A percentile compares a stretch with the other conserved stretches of the same genome.
Evolutionary conservation across 768 basidiomycete species (phyloP).

Genomic region (Lactarius hatsudake): DNA sequence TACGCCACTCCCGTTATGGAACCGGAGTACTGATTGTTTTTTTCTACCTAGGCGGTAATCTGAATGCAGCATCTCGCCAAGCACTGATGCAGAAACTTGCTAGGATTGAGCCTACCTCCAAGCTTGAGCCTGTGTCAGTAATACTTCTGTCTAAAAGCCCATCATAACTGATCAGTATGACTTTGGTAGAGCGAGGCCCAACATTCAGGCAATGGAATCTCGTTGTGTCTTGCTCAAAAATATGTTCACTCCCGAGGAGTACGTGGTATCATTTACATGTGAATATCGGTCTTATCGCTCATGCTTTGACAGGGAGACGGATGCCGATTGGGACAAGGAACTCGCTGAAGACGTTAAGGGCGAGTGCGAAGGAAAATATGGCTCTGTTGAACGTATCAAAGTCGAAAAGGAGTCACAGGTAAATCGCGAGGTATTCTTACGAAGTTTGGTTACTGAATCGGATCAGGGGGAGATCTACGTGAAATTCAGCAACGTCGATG

Average conservation of each 20-base stretch:
- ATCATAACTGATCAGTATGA: conserved; percentile 21
- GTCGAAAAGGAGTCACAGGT: conserved; percentile 94
- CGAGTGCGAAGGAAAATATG: conserved; percentile 92
- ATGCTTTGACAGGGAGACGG: conserved; percentile 70
- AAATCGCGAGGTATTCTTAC: conserved; percentile 29
- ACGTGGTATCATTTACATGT: conserved; percentile 32
- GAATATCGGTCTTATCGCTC: background rate
- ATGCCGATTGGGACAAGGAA: conserved; percentile 94
- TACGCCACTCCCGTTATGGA: background rate
- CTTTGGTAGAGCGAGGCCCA: conserved; percentile 59
- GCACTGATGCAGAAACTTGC: conserved; percentile 99
- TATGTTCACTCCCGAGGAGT: conserved; percentile 99
- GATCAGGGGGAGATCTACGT: conserved; percentile 93
- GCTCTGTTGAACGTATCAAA: conserved; percentile 81
- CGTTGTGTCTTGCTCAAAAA: conserved; percentile 86
- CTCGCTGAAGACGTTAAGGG: conserved; percentile 94
- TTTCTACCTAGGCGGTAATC: conserved; percentile 74
- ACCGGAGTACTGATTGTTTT: conserved; percentile 10
- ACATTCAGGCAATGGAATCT: conserved; percentile 85
- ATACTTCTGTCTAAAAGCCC: background rate
- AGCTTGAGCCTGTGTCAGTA: conserved; percentile 61
- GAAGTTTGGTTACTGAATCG: background rate
- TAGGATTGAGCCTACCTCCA: conserved; percentile 70
- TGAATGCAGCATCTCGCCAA: conserved; percentile 97
- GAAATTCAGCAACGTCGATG: conserved; percentile 78